A percentile compares a stretch with the other conserved stretches of the same genome.
These are phyloP conservation scores for Phtheirospermum japonicum DNA, from an alignment of 257 asterid genomes.

Conservation along the genomic window DNA sequence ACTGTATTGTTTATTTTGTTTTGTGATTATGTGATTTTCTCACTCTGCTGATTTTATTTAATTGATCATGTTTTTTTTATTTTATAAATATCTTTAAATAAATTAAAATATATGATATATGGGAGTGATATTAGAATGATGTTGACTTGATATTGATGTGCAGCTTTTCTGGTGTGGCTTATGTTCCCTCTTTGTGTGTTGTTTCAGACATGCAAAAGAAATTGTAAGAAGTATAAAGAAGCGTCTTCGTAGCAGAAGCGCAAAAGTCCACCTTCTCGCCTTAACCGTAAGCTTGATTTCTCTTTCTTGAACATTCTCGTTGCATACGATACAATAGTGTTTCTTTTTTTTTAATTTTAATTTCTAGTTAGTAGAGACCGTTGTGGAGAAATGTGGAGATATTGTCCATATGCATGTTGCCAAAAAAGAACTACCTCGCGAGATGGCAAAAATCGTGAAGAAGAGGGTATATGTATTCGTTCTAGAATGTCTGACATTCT, in stretches of 20 bases:
- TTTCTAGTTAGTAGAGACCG: slow-evolving; percentile 52
- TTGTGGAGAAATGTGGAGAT: slow-evolving; percentile 58
- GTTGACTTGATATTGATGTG: background rate
- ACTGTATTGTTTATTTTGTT: background rate
- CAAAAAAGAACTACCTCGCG: slow-evolving; percentile 49
- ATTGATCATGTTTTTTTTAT: too few species aligned
- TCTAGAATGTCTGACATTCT: too few species aligned
- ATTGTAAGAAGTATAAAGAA: slow-evolving; percentile 69
- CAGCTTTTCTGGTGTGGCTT: too few species aligned
- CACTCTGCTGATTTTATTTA: too few species aligned
- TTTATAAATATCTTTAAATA: too few species aligned
- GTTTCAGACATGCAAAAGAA: slow-evolving; percentile 73
- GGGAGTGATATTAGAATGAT: slow-evolving; percentile 11
- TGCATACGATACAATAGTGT: too few species aligned
- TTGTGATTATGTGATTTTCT: background rate
- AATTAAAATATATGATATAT: background rate
- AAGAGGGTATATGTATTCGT: slow-evolving; percentile 77
- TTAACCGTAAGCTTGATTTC: slow-evolving; percentile 50
- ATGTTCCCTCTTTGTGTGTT: slow-evolving; percentile 18
- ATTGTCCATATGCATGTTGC: slow-evolving; percentile 54
- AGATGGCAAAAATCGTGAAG: slow-evolving; percentile 57
- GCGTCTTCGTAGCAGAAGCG: slow-evolving; percentile 63
- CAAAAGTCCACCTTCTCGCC: slow-evolving; percentile 73
- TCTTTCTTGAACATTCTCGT: background rate
- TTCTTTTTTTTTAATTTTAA: background rate